Percentiles rank a stretch among this genome's conserved stretches.
phyloP scores from a whole-genome alignment of 2,329 filamentous ascomycete genomes.

The Beauveria bassiana region DNA sequence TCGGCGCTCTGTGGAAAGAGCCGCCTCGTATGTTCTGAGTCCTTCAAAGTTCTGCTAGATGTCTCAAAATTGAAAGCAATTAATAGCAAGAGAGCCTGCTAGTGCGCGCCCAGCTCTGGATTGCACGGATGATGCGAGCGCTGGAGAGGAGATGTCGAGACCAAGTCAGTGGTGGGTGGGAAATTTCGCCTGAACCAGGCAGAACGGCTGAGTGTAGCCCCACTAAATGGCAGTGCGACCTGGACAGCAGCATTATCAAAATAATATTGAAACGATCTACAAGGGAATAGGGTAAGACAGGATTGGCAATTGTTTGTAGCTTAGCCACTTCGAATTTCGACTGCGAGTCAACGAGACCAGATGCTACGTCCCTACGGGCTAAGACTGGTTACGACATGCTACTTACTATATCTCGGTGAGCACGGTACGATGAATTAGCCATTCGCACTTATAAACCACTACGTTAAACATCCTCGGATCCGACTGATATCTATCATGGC shows the following conservation, averaged over 20 bases:
- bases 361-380: no score
- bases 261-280: not conserved
- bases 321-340: no score
- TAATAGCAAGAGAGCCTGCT: not conserved
- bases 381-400: no score
- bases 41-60: not conserved
- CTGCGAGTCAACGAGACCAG: no score
- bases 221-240: not conserved
- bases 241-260: not conserved
- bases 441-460: no score
- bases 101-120: not conserved
- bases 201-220: constrained; percentile 1
- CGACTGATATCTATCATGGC: no score
- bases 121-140: not conserved
- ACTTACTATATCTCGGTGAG: no score
- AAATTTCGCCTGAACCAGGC: not conserved
- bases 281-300: not conserved
- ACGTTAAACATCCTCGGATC: no score
- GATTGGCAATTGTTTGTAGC: no score
- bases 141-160: not conserved
- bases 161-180: not conserved
- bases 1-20: not conserved
- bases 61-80: not conserved
- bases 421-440: no score
- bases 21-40: not conserved